A percentile compares a stretch with the other conserved stretches of the same genome.
These are phyloP conservation scores for Solanum chiquidenum DNA, from an alignment of 257 asterid genomes.

Conservation along the genomic window DNA sequence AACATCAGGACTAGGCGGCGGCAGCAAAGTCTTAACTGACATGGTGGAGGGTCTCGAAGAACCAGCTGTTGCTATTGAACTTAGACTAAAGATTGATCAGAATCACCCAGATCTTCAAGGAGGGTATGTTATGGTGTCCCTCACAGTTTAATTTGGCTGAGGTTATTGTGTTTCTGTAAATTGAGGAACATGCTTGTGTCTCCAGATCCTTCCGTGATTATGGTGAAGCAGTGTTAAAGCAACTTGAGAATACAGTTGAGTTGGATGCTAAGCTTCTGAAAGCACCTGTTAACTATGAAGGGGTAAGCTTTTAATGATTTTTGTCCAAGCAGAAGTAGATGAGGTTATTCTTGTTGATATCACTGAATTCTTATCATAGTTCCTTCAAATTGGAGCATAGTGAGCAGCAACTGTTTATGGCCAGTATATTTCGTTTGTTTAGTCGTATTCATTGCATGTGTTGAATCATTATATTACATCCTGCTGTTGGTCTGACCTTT, in stretches of 20 bases:
- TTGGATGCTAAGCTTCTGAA: constrained; percentile 63
- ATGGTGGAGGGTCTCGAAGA: constrained; percentile 88
- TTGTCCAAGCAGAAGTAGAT: background rate
- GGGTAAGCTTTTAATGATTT: constrained; percentile 39
- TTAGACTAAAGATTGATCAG: constrained; percentile 84
- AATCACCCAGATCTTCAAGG: constrained; percentile 76
- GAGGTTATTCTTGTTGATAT: background rate
- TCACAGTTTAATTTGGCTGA: background rate
- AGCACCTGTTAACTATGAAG: constrained; percentile 94
- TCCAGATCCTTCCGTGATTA: constrained; percentile 84
- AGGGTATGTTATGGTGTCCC: constrained; percentile 45
- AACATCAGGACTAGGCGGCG: constrained; percentile 67
- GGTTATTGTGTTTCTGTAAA: background rate
- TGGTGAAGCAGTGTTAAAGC: constrained; percentile 83
- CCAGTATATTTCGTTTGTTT: background rate
- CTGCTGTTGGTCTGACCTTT: background rate
- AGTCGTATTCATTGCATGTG: background rate
- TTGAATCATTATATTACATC: background rate
- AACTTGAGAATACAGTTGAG: constrained; percentile 39
- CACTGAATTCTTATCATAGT: background rate
- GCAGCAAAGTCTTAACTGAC: constrained; percentile 95
- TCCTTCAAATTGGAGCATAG: background rate
- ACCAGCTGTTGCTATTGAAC: constrained; percentile 67
- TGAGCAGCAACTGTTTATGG: background rate
- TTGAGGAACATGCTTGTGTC: background rate